A percentile compares a stretch with the other conserved stretches of the same genome.
Evolutionary conservation across 495 filamentous ascomycete species (phyloP).

Genomic region (Parathielavia hyrcaniae): DNA sequence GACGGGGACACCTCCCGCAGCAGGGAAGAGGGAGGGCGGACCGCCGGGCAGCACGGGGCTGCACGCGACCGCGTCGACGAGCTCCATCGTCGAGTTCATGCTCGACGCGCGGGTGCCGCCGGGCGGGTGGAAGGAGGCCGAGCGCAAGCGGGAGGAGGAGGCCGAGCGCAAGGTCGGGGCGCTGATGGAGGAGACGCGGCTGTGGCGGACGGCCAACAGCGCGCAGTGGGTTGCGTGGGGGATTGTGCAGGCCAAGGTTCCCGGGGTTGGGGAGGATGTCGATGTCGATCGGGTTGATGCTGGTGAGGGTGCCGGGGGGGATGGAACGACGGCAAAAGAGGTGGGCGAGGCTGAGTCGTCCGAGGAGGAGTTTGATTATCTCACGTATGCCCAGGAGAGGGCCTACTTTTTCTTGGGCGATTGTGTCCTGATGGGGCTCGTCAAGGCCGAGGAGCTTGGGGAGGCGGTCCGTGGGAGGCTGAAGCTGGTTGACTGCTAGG

Average conservation of each 20-base stretch:
- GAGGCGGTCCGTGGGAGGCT: constrained; percentile 50
- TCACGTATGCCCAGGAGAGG: constrained; percentile 83
- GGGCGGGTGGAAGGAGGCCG: constrained; percentile 52
- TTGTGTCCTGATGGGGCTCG: constrained; percentile 62
- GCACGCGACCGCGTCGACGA: constrained; percentile 28
- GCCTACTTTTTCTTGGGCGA: constrained; percentile 94
- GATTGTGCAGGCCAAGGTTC: constrained; percentile 84
- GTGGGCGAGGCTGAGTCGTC: constrained; percentile 38
- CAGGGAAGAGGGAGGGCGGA: too few species aligned
- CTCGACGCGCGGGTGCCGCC: constrained; percentile 59
- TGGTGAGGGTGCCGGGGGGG: constrained; percentile 9
- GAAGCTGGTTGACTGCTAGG: constrained; percentile 55
- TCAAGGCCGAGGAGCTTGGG: constrained; percentile 68
- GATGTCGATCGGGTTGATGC: neutral
- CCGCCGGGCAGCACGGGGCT: constrained; percentile 17
- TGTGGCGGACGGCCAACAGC: constrained; percentile 82
- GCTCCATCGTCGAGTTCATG: constrained; percentile 57
- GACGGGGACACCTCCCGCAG: constrained; percentile 1
- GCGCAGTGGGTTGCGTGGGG: constrained; percentile 96
- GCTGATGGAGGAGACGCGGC: constrained; percentile 66
- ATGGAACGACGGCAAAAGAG: constrained; percentile 38
- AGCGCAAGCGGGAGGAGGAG: constrained; percentile 52
- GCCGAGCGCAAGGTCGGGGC: constrained; percentile 57
- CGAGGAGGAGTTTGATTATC: constrained; percentile 74
- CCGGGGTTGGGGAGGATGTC: constrained; percentile 36